Conservation (phyloP, 306 rosid species). For the Hippophae gyantsensis region DNA sequence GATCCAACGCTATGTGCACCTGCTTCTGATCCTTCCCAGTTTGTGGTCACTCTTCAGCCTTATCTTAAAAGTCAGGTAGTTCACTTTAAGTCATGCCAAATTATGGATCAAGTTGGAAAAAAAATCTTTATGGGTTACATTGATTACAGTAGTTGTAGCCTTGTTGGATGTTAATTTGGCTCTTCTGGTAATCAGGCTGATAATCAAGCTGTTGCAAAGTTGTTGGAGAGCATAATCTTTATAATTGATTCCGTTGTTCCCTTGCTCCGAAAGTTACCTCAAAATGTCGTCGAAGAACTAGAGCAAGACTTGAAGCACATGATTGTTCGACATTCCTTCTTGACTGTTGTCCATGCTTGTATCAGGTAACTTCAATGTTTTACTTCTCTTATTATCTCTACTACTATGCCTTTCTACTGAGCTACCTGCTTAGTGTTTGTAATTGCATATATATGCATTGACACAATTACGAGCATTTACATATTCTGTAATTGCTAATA, state of each 20-base stretch:
- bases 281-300: constrained; percentile 73
- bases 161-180: not conserved
- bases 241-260: constrained; percentile 91
- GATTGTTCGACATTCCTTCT: constrained; percentile 86
- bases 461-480: no score
- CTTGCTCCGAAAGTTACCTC: constrained; percentile 68
- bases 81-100: not conserved
- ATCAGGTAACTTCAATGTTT: constrained; percentile 51
- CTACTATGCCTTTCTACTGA: constrained; percentile 8
- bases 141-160: not conserved
- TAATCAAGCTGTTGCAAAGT: constrained; percentile 58
- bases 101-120: not conserved
- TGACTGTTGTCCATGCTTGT: constrained; percentile 99
- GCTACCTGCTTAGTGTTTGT: not conserved
- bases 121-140: no score
- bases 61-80: constrained; percentile 87
- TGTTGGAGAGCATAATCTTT: constrained; percentile 86
- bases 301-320: constrained; percentile 88
- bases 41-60: constrained; percentile 95
- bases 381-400: not conserved
- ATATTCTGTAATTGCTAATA: no score
- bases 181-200: constrained; percentile 57
- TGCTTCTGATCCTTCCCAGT: constrained; percentile 80
- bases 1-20: constrained; percentile 93
- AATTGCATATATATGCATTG: no score